Base-by-base conservation (phyloP, 805 yeast genomes). In the Candida chilensis region DNA sequence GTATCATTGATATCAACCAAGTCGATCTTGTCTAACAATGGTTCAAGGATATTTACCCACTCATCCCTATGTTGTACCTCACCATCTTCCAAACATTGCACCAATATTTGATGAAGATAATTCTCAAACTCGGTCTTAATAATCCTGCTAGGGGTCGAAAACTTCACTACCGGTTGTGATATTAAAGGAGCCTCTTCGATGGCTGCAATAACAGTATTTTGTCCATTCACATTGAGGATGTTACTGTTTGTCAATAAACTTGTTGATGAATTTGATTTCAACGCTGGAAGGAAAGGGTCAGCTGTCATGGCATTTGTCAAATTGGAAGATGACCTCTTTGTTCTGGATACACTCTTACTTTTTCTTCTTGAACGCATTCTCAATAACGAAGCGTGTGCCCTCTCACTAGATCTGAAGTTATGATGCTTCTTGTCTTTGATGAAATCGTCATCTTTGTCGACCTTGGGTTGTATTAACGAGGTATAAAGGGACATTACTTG, bases 401-500 rank as follows among this genome's bases (percentile, higher is more conserved):
- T 56, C 38, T 74, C 82, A 21, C 63, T 57, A 1, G 81, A 71
- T 32, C 76, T 53, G 5, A 52, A 30, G 17, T 15, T 26, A n/a
- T 26, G 6, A 17, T 18, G 15, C 6, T 22, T 17, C 28, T 26
- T 14, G 13, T 17, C 17, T 9, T 26, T 17, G 7, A 10, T n/a
- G n/a, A 20, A 20, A n/a, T 26, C 28, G 10, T 26, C 28, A 17
- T 17, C 19, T 6, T 15, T 17, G 13, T 16, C n/a, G 14, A 26
- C 11, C 22, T 10, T 20, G 22, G 22, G 22, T n/a, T 10, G 11
- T 10, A 10, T 20, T 20, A 76, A 47, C 0, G 78, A 69, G 0
- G 80, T 68, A 42, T 76, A 77, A 15, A 76, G 48, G 0, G 83
- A 74, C 83, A 78, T 75, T 0, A 76, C 78, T 9, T 74, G 71